Conservation (phyloP, 1,284 basidiomycete species). For the Phlebopus sp. region DNA sequence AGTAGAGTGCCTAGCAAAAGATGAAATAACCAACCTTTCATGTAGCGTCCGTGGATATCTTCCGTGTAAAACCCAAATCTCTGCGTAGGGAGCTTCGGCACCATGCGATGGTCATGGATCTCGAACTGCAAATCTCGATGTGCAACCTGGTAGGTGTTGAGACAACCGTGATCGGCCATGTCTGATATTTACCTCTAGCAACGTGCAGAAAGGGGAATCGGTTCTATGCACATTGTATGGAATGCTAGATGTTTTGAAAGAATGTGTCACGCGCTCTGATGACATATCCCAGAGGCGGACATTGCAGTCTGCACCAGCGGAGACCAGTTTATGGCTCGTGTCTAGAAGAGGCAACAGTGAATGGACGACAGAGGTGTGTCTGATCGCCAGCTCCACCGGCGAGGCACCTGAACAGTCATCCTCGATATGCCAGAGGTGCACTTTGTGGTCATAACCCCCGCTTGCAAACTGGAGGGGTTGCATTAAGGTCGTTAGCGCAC, state of each 20-base stretch:
- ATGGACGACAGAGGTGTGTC: conserved; percentile 43
- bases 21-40: conserved; percentile 36
- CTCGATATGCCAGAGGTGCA: conserved; percentile 46
- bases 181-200: conserved; percentile 40
- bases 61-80: conserved; percentile 43
- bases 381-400: conserved; percentile 36
- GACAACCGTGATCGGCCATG: not conserved
- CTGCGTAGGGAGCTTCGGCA: conserved; percentile 34
- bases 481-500: conserved; percentile 39
- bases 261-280: conserved; percentile 40
- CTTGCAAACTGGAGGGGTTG: conserved; percentile 43
- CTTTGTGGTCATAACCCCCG: conserved; percentile 48
- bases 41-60: conserved; percentile 41
- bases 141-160: conserved; percentile 35
- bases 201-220: conserved; percentile 36
- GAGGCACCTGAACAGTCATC: conserved; percentile 32
- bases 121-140: conserved; percentile 54
- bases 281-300: conserved; percentile 47
- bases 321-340: conserved; percentile 45
- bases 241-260: conserved; percentile 42
- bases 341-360: conserved; percentile 43
- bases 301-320: conserved; percentile 46
- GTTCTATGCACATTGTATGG: conserved; percentile 44
- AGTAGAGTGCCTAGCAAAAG: not conserved
- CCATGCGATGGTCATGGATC: conserved; percentile 43